Base-by-base conservation (phyloP, 768 basidiomycete genomes). In the Crucibulum laeve region DNA sequence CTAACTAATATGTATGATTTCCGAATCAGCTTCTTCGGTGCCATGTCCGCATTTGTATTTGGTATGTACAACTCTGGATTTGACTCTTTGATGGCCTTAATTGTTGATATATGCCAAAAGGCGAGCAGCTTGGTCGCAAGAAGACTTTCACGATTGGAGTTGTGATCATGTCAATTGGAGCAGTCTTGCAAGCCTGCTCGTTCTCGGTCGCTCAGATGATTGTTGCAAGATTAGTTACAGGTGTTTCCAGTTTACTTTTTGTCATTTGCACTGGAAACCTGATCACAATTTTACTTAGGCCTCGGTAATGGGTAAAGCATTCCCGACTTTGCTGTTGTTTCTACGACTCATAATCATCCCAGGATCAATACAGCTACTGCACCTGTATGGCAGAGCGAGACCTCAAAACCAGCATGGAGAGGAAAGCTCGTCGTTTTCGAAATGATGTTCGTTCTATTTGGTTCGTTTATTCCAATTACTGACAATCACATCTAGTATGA, bases 311-410 rank as follows among this genome's bases (percentile, higher is more conserved):
- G 73, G 71, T 68, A 43, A 44, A 53, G 21, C 15, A 11, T n/a
- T 13, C 18, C 5, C 26, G 33, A n/a, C 8, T 30, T 8, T 30
- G 8, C n/a, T 30, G 28, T 8, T 30, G 8, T 8, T 30, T 8
- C 8, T 8, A 8, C 8, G 8, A n/a, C 28, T 30, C n/a, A 30
- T 8, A 37, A 4, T 14, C 43, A n/a, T 36, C 40, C 8, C 18
- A 72, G 71, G 0, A 62, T 73, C 37, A 72, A 77, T 44, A 76
- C 75, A 0, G 65, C 75, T 2, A 75, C 70, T 10, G 69, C 74
- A 1, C 75, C 75, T 5, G 68, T 76, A 5, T 77, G 73, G 72
- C 71, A 75, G 48, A 73, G 72, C 52, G 75, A 77, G 49, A 73
- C 71, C 1, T 73, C 71, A 7, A 75, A 74, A 48, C 67, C 75